Conservation (phyloP, 495 filamentous ascomycete species). For the Chaetomium tenue region DNA sequence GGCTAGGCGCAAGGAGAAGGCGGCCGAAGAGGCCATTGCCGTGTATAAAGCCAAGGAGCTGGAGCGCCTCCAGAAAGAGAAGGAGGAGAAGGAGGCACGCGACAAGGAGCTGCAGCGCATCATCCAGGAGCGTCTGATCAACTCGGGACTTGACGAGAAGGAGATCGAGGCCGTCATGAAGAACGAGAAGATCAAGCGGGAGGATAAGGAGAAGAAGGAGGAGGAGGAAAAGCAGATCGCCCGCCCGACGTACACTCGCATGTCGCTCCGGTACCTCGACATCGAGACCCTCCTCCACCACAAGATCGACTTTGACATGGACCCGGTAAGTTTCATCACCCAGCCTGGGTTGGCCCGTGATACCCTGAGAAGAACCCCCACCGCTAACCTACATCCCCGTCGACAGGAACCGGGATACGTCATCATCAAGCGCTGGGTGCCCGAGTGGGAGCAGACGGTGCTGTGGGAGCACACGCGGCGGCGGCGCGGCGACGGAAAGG, state of each 20-base stretch:
- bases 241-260: slow-evolving; percentile 56
- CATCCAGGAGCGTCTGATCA: slow-evolving; percentile 49
- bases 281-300: slow-evolving; percentile 53
- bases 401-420: slow-evolving; percentile 64
- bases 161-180: slow-evolving; percentile 53
- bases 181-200: slow-evolving; percentile 49
- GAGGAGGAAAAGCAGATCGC: slow-evolving; percentile 30
- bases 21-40: slow-evolving; percentile 57
- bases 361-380: not conserved
- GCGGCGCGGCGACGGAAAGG: slow-evolving; percentile 45
- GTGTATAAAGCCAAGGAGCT: slow-evolving; percentile 55
- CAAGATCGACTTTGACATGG: slow-evolving; percentile 54
- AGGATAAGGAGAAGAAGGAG: slow-evolving; percentile 47
- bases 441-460: slow-evolving; percentile 66
- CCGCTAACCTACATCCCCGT: not conserved
- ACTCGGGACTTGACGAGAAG: slow-evolving; percentile 51
- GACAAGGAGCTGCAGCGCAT: slow-evolving; percentile 53
- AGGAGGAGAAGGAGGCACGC: slow-evolving; percentile 46
- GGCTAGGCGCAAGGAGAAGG: slow-evolving; percentile 46
- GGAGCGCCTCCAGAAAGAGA: slow-evolving; percentile 48
- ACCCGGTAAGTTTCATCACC: slow-evolving; percentile 40
- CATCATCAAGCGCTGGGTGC: slow-evolving; percentile 73
- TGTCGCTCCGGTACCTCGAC: slow-evolving; percentile 56
- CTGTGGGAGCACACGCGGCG: slow-evolving; percentile 70
- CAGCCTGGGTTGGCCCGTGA: too few relatives aligned